Percentiles rank a stretch among this genome's conserved stretches.
Evolutionary conservation across 805 yeast genomes (phyloP).

Genomic region (Starmerella vaccinii): DNA sequence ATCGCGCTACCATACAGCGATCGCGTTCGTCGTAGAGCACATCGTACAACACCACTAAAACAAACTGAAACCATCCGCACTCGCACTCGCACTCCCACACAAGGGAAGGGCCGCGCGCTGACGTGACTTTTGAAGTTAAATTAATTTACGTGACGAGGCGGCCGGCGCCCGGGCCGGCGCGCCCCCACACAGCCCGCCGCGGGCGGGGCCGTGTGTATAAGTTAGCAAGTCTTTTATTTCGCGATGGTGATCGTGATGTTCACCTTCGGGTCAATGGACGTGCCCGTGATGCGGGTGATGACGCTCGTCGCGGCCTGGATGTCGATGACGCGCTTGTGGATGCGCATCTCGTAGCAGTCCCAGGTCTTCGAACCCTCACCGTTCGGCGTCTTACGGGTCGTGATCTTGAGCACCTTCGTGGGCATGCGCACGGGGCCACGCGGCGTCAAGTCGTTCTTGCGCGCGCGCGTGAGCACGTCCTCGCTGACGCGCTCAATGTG

Average conservation of each 20-base stretch:
- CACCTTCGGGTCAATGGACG: constrained; percentile 99
- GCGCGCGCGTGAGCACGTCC: constrained; percentile 82
- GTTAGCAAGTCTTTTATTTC: constrained; percentile 23
- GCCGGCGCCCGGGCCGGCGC: background rate
- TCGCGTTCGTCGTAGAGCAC: too few relatives aligned
- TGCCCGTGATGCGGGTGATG: constrained; percentile 93
- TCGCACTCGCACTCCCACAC: background rate
- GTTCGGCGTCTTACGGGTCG: constrained; percentile 99
- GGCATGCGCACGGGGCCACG: constrained; percentile 99
- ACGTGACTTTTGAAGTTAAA: constrained; percentile 6
- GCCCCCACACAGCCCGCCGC: background rate
- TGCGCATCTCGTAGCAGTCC: constrained; percentile 99
- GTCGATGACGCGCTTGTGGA: constrained; percentile 99
- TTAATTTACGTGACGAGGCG: constrained; percentile 4
- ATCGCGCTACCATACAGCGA: too few relatives aligned
- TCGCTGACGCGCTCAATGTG: constrained; percentile 92
- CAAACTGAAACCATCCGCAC: too few relatives aligned
- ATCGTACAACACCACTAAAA: too few relatives aligned
- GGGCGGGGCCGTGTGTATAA: background rate
- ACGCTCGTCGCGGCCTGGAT: constrained; percentile 90
- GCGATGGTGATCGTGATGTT: constrained; percentile 51
- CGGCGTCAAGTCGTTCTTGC: constrained; percentile 63
- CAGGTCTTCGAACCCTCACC: constrained; percentile 99
- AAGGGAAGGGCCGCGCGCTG: background rate
- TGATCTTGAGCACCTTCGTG: constrained; percentile 93